A percentile compares a stretch with the other conserved stretches of the same genome.
Evolutionary conservation across 2,329 filamentous ascomycete species (phyloP).

Genomic region (Dactylellina leptospora): DNA sequence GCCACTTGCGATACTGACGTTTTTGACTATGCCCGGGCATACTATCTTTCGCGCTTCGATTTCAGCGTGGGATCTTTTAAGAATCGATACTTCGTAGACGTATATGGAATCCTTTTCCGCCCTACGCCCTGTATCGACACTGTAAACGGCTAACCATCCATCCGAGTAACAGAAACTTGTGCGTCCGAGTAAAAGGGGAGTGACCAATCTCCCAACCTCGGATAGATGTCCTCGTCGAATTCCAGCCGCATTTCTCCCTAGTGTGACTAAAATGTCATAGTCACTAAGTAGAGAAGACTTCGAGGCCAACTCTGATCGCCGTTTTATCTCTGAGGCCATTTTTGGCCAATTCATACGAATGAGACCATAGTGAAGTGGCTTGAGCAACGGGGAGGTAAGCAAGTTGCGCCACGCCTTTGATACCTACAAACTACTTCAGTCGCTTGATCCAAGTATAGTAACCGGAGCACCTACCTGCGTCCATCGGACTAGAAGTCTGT

Average conservation of each 20-base stretch:
- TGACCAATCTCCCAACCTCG: conserved; percentile 7
- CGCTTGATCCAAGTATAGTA: background rate
- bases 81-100: conserved; percentile 21
- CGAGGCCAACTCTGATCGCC: background rate
- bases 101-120: conserved; percentile 15
- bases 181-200: background rate
- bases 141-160: conserved; percentile 15
- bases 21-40: conserved; percentile 13
- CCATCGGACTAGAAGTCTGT: background rate
- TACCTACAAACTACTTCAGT: background rate
- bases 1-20: background rate
- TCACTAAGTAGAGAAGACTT: background rate
- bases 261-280: background rate
- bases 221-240: conserved; percentile 3
- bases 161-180: conserved; percentile 22
- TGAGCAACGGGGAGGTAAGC: background rate
- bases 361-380: background rate
- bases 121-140: background rate
- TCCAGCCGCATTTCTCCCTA: background rate
- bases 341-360: background rate
- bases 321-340: background rate
- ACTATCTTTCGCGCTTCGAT: background rate
- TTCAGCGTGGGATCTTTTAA: background rate
- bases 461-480: background rate
- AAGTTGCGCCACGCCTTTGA: background rate